These are phyloP conservation scores for Colletotrichum destructivum DNA, from an alignment of 2,329 filamentous ascomycete genomes.

Conservation along the genomic window DNA sequence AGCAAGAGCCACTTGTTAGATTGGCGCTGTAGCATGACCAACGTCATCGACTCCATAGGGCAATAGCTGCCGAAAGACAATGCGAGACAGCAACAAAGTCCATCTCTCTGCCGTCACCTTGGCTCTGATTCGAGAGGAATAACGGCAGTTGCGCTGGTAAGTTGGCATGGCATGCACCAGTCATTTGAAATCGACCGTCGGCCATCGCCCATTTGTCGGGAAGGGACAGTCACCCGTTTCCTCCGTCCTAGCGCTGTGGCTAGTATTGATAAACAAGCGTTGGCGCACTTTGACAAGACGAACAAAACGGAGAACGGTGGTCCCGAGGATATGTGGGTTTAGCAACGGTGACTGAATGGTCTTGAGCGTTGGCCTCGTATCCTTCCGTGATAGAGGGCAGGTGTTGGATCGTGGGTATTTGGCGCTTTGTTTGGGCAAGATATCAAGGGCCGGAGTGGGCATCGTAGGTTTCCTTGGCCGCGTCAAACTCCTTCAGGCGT, in stretches of 20 bases:
- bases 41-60: not conserved
- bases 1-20: not conserved
- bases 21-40: not conserved
- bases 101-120: not conserved
- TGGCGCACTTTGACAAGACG: conserved; percentile 12
- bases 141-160: not conserved
- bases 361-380: not conserved
- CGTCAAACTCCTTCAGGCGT: conserved; percentile 9
- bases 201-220: conserved; percentile 15
- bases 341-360: not conserved
- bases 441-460: not conserved
- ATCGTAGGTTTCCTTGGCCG: not conserved
- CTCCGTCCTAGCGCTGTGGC: not conserved
- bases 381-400: not conserved
- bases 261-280: not conserved
- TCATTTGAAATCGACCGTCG: not conserved
- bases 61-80: not conserved
- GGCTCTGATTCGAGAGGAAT: not conserved
- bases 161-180: not conserved
- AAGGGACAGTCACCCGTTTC: conserved; percentile 13
- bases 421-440: conserved; percentile 15
- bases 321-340: not conserved
- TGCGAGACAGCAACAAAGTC: not conserved
- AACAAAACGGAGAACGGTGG: not conserved
- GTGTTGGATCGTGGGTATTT: conserved; percentile 7